Evolutionary conservation across 2,329 filamentous ascomycete species (phyloP).

Genomic region (Fusarium redolens): DNA sequence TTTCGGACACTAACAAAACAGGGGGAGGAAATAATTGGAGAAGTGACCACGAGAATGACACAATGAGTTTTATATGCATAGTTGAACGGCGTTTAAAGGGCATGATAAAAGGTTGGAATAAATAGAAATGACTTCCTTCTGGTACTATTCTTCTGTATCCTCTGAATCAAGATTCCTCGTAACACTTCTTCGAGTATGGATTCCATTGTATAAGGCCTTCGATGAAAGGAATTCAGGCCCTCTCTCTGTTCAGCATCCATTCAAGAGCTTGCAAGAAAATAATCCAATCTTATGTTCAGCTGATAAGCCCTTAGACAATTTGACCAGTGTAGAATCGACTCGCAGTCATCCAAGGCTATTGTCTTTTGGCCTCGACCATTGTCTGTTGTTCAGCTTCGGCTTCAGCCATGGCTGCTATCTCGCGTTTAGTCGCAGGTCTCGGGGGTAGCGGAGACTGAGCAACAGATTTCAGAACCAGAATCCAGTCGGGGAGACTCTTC

Average conservation of each 20-base stretch:
- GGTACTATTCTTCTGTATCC: too few species aligned
- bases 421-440: neutral
- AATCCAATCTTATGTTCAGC: neutral
- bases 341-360: accelerated
- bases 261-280: accelerated
- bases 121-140: neutral
- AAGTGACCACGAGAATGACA: neutral
- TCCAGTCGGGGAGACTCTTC: slow-evolving; percentile 1
- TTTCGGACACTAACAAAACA: accelerated
- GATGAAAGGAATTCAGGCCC: neutral
- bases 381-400: neutral
- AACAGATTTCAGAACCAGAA: slow-evolving; percentile 4
- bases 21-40: accelerated
- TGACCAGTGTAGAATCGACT: accelerated
- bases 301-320: neutral
- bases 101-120: neutral
- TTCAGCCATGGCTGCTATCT: neutral
- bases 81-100: neutral
- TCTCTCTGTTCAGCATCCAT: neutral
- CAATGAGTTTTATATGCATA: neutral
- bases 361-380: neutral
- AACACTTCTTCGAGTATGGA: accelerated
- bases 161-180: accelerated
- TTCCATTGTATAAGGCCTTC: neutral
- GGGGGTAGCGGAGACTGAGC: neutral